A percentile compares a stretch with the other conserved stretches of the same genome.
Conservation (phyloP, 2,329 filamentous ascomycete genomes). For the Neopestalotiopsis rosae region DNA sequence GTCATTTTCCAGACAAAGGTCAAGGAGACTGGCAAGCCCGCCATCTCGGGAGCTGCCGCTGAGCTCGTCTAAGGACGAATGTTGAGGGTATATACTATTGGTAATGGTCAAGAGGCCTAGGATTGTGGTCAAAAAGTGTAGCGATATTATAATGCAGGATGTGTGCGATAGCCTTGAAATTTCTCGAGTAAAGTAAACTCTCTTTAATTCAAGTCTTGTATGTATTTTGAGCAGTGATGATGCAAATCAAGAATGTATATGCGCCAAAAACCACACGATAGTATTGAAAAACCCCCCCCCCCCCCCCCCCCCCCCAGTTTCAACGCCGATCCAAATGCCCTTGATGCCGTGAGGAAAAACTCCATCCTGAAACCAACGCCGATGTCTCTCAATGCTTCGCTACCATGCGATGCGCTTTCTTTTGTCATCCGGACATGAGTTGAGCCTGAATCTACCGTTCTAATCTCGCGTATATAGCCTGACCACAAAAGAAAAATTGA, state of each 20-base stretch:
- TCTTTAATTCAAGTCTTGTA: background rate
- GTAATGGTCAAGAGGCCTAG: background rate
- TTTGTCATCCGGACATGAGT: background rate
- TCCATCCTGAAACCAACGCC: too few species aligned
- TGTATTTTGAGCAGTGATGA: too few species aligned
- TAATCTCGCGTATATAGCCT: background rate
- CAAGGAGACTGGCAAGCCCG: conserved; percentile 90
- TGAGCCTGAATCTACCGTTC: background rate
- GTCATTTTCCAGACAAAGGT: conserved; percentile 88
- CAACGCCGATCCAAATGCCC: too few species aligned
- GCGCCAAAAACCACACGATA: too few species aligned
- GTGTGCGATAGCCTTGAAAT: background rate
- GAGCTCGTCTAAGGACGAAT: conserved; percentile 58
- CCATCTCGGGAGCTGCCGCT: conserved; percentile 80
- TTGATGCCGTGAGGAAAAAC: too few species aligned
- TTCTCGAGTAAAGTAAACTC: background rate
- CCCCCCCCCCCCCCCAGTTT: too few species aligned
- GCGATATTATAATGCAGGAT: background rate
- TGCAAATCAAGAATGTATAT: too few species aligned
- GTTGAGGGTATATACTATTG: background rate
- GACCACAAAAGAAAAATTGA: background rate
- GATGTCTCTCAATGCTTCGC: background rate
- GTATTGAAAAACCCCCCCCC: too few species aligned
- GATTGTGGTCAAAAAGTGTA: background rate
- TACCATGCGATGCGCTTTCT: background rate